Percentiles rank a stretch among this genome's conserved stretches.
phyloP scores from a whole-genome alignment of 2,329 filamentous ascomycete species.

The Calonectria hawksworthii region DNA sequence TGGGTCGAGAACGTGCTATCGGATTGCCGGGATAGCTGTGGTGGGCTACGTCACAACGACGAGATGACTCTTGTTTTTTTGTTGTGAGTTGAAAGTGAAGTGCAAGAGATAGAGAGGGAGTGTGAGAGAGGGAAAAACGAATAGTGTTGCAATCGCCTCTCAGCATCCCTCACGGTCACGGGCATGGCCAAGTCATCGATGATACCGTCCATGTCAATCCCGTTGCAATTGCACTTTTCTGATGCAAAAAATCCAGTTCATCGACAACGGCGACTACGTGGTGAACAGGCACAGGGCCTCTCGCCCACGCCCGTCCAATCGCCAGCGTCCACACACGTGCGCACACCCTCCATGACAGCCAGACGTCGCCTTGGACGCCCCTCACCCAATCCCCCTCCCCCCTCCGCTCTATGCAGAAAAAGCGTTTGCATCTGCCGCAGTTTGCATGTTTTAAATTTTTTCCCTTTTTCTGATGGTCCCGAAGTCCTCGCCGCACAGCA shows the following conservation, averaged over 20 bases:
- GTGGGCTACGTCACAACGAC: conserved; percentile 2
- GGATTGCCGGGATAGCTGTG: not conserved
- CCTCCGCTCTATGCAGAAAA: conserved; percentile 9
- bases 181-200: not conserved
- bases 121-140: not conserved
- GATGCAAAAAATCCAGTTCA: conserved; percentile 4
- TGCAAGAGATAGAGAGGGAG: not conserved
- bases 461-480: not conserved
- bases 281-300: conserved; percentile 23
- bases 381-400: conserved; percentile 1
- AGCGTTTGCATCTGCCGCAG: conserved; percentile 21
- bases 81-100: not conserved
- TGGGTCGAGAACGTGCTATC: not conserved
- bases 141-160: not conserved
- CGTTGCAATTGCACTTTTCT: conserved; percentile 8
- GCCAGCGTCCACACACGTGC: conserved; percentile 8
- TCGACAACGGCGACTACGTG: conserved; percentile 22
- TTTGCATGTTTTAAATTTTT: conserved; percentile 5
- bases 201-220: conserved; percentile 1
- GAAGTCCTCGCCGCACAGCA: not conserved
- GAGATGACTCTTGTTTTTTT: not conserved
- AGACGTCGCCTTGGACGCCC: not conserved
- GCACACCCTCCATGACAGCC: conserved; percentile 18
- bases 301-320: conserved; percentile 13
- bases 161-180: not conserved